phyloP scores from a whole-genome alignment of 2,329 filamentous ascomycete genomes.

The Metarhizium guizhouense region DNA sequence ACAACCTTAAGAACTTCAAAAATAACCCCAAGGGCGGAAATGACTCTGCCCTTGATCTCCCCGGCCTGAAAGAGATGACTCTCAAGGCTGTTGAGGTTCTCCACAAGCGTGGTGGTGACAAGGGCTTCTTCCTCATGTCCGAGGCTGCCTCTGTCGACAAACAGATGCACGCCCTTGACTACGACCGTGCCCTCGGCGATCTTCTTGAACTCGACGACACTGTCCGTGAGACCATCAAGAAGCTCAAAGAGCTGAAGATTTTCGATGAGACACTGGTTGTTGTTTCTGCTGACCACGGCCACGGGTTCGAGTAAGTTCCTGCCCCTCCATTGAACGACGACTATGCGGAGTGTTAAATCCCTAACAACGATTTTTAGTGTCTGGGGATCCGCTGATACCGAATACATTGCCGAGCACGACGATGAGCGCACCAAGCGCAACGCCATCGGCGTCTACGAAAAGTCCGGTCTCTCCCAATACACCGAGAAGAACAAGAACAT shows the following conservation, averaged over 20 bases:
- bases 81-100: constrained; percentile 77
- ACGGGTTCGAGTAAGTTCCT: constrained; percentile 62
- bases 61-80: constrained; percentile 83
- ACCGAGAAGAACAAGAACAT: constrained; percentile 47
- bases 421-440: constrained; percentile 64
- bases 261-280: constrained; percentile 71
- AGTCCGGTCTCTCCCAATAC: constrained; percentile 71
- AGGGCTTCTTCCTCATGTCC: constrained; percentile 82
- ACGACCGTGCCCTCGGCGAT: constrained; percentile 76
- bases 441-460: constrained; percentile 64
- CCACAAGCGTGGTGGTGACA: constrained; percentile 52
- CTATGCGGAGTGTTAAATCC: background rate
- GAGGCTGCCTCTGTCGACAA: constrained; percentile 83
- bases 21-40: constrained; percentile 62
- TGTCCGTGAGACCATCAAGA: constrained; percentile 62
- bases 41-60: constrained; percentile 60
- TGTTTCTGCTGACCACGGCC: constrained; percentile 81
- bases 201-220: constrained; percentile 82
- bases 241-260: constrained; percentile 55
- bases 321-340: background rate
- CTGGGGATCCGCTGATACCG: constrained; percentile 71
- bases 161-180: constrained; percentile 81
- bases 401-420: constrained; percentile 59
- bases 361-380: constrained; percentile 34
- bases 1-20: constrained; percentile 56